These are phyloP conservation scores for Tilletia indica DNA, from an alignment of 1,284 basidiomycete species.

Conservation along the genomic window DNA sequence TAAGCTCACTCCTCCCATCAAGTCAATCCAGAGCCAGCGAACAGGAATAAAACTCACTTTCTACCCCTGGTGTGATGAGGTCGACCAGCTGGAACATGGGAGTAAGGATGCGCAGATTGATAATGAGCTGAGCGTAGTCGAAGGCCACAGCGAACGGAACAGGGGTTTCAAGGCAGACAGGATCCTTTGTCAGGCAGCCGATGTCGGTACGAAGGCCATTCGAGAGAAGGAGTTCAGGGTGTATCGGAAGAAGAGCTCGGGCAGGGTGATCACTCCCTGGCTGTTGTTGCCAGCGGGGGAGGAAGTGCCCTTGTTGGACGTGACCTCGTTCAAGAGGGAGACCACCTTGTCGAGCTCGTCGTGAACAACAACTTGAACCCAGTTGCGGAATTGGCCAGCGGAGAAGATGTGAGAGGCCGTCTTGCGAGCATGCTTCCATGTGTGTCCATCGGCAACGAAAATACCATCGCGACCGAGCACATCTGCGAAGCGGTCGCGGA, in stretches of 20 bases:
- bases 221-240: constrained; percentile 22
- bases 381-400: constrained; percentile 39
- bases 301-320: constrained; percentile 8
- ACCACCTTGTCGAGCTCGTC: constrained; percentile 37
- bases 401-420: constrained; percentile 34
- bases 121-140: constrained; percentile 49
- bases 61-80: constrained; percentile 27
- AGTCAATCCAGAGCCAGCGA: not conserved
- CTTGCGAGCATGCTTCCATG: constrained; percentile 39
- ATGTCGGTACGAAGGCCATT: constrained; percentile 28
- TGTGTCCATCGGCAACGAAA: constrained; percentile 46
- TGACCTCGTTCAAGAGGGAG: constrained; percentile 29
- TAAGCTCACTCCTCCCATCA: too few relatives aligned
- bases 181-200: constrained; percentile 33
- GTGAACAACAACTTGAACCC: constrained; percentile 42
- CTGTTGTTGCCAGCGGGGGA: too few relatives aligned
- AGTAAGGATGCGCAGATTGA: constrained; percentile 40
- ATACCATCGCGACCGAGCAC: constrained; percentile 39
- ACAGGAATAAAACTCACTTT: constrained; percentile 10
- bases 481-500: constrained; percentile 35
- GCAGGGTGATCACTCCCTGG: constrained; percentile 24
- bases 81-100: constrained; percentile 39
- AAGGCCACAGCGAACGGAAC: constrained; percentile 52
- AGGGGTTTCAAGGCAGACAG: constrained; percentile 33
- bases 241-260: constrained; percentile 38